Conservation (phyloP, 768 basidiomycete genomes). For the Serpula lacrymans region DNA sequence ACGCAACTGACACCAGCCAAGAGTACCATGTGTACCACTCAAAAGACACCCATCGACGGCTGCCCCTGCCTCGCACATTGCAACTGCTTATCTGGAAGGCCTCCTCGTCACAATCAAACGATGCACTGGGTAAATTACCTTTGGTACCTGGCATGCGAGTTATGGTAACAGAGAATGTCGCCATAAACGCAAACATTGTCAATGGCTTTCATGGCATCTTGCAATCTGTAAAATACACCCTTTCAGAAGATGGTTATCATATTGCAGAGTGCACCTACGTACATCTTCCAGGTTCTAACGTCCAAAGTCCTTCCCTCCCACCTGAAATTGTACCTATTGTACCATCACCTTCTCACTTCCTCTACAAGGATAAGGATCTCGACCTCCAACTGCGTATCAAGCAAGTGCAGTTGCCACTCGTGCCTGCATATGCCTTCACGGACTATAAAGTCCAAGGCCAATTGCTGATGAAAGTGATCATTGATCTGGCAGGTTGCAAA, state of each 20-base stretch:
- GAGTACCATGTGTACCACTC: background rate
- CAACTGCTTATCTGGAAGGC: background rate
- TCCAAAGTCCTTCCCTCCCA: background rate
- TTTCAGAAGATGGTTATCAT: background rate
- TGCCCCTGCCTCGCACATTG: background rate
- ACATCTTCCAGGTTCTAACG: background rate
- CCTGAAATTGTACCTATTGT: background rate
- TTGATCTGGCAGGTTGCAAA: conserved; percentile 18
- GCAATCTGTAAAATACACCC: background rate
- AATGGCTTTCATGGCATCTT: background rate
- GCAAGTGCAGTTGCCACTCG: conserved; percentile 19
- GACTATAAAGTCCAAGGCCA: conserved; percentile 26
- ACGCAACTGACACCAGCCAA: background rate
- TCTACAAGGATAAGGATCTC: too few relatives aligned
- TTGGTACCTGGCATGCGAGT: background rate
- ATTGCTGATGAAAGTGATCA: conserved; percentile 17
- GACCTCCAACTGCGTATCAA: too few relatives aligned
- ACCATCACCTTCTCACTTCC: too few relatives aligned
- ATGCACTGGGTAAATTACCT: background rate
- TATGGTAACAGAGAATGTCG: background rate
- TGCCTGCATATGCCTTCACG: conserved; percentile 25
- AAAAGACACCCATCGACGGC: background rate
- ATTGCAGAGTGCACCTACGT: background rate
- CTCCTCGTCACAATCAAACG: background rate
- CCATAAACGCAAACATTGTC: background rate